These are phyloP conservation scores for Flaveria ramosissima DNA, from an alignment of 129 eudicot species.

Conservation along the genomic window DNA sequence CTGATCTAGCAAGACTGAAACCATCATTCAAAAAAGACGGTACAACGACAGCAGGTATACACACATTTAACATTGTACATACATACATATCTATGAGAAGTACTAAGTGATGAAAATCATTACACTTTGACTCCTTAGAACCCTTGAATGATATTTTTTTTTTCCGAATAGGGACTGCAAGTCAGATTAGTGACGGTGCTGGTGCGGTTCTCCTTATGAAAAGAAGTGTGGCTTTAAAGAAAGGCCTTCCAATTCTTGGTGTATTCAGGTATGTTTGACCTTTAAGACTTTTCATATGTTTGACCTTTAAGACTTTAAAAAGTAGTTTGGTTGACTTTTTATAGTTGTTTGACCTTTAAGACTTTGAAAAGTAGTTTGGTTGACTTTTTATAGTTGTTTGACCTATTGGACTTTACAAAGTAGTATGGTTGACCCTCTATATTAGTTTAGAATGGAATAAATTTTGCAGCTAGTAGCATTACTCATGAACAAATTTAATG, in stretches of 20 bases:
- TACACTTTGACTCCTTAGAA: neutral
- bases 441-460: no score
- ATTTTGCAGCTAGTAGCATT: neutral
- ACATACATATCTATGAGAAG: conserved; percentile 9
- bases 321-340: neutral
- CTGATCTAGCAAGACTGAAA: conserved; percentile 72
- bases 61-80: neutral
- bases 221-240: conserved; percentile 78
- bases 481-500: neutral
- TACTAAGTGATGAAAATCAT: neutral
- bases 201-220: conserved; percentile 99
- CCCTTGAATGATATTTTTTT: neutral
- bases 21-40: conserved; percentile 91
- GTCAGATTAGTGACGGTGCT: conserved; percentile 98
- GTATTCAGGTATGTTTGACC: conserved; percentile 60
- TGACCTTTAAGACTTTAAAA: neutral
- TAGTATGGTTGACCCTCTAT: no score
- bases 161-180: conserved; percentile 64
- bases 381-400: neutral
- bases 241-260: conserved; percentile 94
- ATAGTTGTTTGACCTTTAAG: no score
- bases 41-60: conserved; percentile 85
- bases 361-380: no score
- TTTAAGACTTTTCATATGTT: neutral
- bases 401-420: no score